phyloP scores from a whole-genome alignment of 2,329 filamentous ascomycete species.

The Stemphylium beticola region DNA sequence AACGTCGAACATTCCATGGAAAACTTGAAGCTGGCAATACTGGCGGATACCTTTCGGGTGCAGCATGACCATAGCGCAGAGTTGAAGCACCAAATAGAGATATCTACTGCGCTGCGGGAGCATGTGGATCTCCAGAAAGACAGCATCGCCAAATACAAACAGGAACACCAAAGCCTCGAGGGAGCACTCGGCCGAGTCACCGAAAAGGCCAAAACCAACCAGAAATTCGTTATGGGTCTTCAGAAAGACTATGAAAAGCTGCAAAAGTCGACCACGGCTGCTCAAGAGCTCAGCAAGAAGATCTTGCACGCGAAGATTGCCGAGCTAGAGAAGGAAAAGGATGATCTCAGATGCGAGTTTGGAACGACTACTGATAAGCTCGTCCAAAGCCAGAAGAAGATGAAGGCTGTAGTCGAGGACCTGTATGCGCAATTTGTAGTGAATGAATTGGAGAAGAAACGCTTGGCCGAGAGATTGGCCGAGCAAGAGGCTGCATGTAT shows the following conservation, averaged over 20 bases:
- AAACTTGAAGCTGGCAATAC: slow-evolving; percentile 11
- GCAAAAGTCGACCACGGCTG: slow-evolving; percentile 11
- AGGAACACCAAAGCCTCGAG: slow-evolving; percentile 7
- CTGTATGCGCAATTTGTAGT: slow-evolving; percentile 15
- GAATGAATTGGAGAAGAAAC: slow-evolving; percentile 18
- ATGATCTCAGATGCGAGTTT: slow-evolving; percentile 19
- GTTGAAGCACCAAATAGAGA: slow-evolving; percentile 10
- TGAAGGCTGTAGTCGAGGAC: slow-evolving; percentile 26
- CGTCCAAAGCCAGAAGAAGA: slow-evolving; percentile 14
- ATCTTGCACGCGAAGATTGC: slow-evolving; percentile 22
- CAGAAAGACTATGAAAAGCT: slow-evolving; percentile 36
- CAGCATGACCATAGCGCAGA: slow-evolving; percentile 12
- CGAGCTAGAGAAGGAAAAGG: slow-evolving; percentile 32
- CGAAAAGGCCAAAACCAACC: slow-evolving; percentile 23
- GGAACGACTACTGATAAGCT: slow-evolving; percentile 15
- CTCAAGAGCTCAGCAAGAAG: slow-evolving; percentile 21
- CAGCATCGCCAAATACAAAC: slow-evolving; percentile 16
- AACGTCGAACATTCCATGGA: slow-evolving; percentile 14
- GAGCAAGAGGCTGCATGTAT: slow-evolving; percentile 18
- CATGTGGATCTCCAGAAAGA: slow-evolving; percentile 11
- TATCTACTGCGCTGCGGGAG: slow-evolving; percentile 14
- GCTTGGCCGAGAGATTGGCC: slow-evolving; percentile 18
- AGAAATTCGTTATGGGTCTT: slow-evolving; percentile 37
- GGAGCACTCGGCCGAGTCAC: slow-evolving; percentile 11
- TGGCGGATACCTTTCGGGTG: slow-evolving; percentile 16